phyloP scores from a whole-genome alignment of 2,329 filamentous ascomycete genomes.

The Raffaelea arxii region DNA sequence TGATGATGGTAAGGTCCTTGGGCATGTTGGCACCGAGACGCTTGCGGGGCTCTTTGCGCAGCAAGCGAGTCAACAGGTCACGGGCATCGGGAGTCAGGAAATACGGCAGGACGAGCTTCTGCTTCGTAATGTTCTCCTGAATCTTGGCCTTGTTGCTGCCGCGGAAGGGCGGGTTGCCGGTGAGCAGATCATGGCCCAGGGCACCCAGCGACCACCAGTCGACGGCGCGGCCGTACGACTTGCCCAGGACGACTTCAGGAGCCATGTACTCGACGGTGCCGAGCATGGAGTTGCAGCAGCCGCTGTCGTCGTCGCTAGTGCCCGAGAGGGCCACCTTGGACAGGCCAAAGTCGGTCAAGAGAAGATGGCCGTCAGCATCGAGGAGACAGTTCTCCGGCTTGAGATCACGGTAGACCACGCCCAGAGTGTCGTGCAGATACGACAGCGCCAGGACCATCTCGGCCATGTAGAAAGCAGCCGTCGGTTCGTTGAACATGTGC shows the following conservation, averaged over 20 bases:
- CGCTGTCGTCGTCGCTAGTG: conserved; percentile 25
- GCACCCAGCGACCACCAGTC: conserved; percentile 99
- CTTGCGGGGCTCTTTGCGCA: conserved; percentile 88
- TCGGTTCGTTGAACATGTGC: conserved; percentile 87
- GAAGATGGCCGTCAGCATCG: conserved; percentile 80
- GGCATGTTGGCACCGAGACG: conserved; percentile 81
- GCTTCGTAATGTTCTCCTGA: conserved; percentile 89
- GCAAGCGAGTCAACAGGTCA: conserved; percentile 78
- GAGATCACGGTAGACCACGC: conserved; percentile 91
- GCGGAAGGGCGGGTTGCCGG: conserved; percentile 81
- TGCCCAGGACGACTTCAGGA: conserved; percentile 81
- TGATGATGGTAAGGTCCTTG: conserved; percentile 76
- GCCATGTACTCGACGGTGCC: conserved; percentile 99
- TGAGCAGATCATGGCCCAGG: conserved; percentile 84
- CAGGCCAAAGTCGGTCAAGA: conserved; percentile 92
- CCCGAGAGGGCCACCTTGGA: conserved; percentile 72
- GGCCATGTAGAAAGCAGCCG: conserved; percentile 94
- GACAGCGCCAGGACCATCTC: conserved; percentile 93
- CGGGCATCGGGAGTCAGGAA: conserved; percentile 88
- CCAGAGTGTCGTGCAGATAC: conserved; percentile 83
- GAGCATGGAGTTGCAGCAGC: conserved; percentile 84
- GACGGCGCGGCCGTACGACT: conserved; percentile 85
- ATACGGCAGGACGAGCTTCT: conserved; percentile 82
- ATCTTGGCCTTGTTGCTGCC: conserved; percentile 91
- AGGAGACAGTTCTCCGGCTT: conserved; percentile 97